Percentiles rank a stretch among this genome's conserved stretches.
These are phyloP conservation scores for Prunus fruticosa DNA, from an alignment of 306 rosid species.

Conservation along the genomic window DNA sequence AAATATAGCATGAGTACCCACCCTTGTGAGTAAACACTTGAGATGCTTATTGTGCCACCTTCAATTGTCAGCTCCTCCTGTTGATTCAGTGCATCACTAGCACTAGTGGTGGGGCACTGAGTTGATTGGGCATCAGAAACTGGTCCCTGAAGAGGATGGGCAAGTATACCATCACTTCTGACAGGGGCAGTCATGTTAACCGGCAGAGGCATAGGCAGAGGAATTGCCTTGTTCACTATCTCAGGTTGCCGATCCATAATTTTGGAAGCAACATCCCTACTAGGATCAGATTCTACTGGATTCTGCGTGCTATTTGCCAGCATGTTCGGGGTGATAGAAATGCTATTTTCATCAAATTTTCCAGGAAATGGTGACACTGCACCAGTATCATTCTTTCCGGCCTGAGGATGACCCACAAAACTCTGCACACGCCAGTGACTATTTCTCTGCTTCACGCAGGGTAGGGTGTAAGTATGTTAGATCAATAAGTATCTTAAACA, in stretches of 20 bases:
- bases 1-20: slow-evolving; percentile 37
- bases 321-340: slow-evolving; percentile 57
- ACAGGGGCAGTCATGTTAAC: slow-evolving; percentile 50
- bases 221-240: slow-evolving; percentile 51
- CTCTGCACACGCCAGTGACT: slow-evolving; percentile 95
- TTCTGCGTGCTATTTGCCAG: slow-evolving; percentile 47
- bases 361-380: slow-evolving; percentile 62
- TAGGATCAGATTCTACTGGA: slow-evolving; percentile 51
- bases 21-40: slow-evolving; percentile 95
- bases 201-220: slow-evolving; percentile 49
- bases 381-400: slow-evolving; percentile 62
- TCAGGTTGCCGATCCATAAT: slow-evolving; percentile 61
- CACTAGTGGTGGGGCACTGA: slow-evolving; percentile 47
- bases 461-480: slow-evolving; percentile 16
- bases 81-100: slow-evolving; percentile 43
- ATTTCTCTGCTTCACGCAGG: slow-evolving; percentile 65
- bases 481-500: slow-evolving; percentile 11
- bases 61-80: slow-evolving; percentile 67
- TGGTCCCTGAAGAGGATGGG: slow-evolving; percentile 66
- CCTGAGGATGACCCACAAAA: slow-evolving; percentile 66
- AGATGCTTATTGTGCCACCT: slow-evolving; percentile 93
- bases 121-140: slow-evolving; percentile 66
- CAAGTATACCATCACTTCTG: slow-evolving; percentile 61
- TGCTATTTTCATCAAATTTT: slow-evolving; percentile 71
- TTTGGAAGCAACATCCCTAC: slow-evolving; percentile 55